Conservation (phyloP, 192 early-diverging fungal genomes). For the Coemansia sp. region DNA sequence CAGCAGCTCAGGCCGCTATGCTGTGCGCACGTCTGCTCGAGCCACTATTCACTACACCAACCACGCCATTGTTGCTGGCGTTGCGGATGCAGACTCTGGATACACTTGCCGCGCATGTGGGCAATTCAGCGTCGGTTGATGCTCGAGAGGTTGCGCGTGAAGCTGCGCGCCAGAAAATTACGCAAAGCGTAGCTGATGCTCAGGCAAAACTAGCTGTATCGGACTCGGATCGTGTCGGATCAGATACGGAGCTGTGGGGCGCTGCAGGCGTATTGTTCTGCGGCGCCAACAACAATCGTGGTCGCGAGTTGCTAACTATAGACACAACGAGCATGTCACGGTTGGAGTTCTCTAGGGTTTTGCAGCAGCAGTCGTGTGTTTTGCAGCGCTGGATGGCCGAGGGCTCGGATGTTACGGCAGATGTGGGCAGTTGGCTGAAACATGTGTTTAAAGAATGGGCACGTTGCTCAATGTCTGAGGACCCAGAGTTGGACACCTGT, state of each 20-base stretch:
- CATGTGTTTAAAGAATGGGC: slow-evolving; percentile 32
- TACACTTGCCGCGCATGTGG: slow-evolving; percentile 16
- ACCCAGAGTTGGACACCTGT: not conserved
- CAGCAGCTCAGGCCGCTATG: slow-evolving; percentile 13
- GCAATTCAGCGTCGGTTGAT: not conserved
- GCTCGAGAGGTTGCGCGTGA: slow-evolving; percentile 7
- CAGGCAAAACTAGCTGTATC: too few relatives aligned
- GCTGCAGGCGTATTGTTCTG: slow-evolving; percentile 16
- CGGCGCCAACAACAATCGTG: slow-evolving; percentile 11
- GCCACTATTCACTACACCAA: slow-evolving; percentile 8
- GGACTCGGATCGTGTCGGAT: too few relatives aligned
- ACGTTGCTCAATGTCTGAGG: not conserved
- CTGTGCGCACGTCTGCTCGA: slow-evolving; percentile 15
- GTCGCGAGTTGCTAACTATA: slow-evolving; percentile 4
- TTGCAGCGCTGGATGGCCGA: slow-evolving; percentile 18
- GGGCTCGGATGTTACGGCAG: not conserved
- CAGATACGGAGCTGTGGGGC: slow-evolving; percentile 11
- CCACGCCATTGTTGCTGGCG: not conserved
- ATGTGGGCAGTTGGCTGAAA: slow-evolving; percentile 25
- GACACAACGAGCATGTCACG: not conserved
- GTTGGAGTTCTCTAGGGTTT: not conserved
- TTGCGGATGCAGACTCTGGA: slow-evolving; percentile 13
- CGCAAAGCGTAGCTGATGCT: not conserved
- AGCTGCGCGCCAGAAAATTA: slow-evolving; percentile 16
- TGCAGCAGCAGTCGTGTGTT: slow-evolving; percentile 17